A percentile compares a stretch with the other conserved stretches of the same genome.
phyloP scores from a whole-genome alignment of 192 early-diverging fungal genomes.

The Coemansia biformis region DNA sequence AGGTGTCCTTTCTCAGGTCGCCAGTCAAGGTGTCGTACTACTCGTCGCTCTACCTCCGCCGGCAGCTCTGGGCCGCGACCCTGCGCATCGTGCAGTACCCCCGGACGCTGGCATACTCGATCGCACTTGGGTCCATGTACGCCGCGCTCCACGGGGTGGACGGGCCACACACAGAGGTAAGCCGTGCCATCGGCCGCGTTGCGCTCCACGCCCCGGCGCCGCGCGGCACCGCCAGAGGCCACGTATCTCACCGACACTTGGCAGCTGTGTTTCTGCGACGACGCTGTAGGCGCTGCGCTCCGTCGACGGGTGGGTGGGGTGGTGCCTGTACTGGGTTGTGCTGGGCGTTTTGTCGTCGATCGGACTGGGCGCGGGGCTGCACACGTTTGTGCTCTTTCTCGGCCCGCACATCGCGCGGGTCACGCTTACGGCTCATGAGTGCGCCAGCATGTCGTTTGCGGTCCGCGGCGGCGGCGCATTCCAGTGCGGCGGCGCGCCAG shows the following conservation, averaged over 20 bases:
- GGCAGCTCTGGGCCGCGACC: slow-evolving; percentile 12
- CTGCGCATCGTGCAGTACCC: slow-evolving; percentile 37
- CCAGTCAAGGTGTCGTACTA: slow-evolving; percentile 50
- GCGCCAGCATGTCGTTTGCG: slow-evolving; percentile 67
- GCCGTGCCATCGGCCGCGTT: neutral
- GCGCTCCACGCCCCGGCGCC: too few relatives aligned
- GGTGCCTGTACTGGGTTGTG: slow-evolving; percentile 86
- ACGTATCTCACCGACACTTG: neutral
- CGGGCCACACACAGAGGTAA: slow-evolving; percentile 32
- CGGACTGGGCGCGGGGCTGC: slow-evolving; percentile 88
- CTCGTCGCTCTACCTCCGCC: slow-evolving; percentile 34
- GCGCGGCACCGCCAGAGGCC: too few relatives aligned
- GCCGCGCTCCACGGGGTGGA: slow-evolving; percentile 34
- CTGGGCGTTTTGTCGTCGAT: slow-evolving; percentile 87
- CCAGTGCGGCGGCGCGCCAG: slow-evolving; percentile 17
- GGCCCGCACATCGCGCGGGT: slow-evolving; percentile 88
- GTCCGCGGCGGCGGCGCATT: slow-evolving; percentile 62
- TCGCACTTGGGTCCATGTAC: slow-evolving; percentile 25
- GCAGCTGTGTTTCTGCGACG: neutral
- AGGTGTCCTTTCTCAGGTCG: slow-evolving; percentile 34
- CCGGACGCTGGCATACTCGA: slow-evolving; percentile 28
- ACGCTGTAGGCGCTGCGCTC: slow-evolving; percentile 11
- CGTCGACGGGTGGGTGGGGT: slow-evolving; percentile 60
- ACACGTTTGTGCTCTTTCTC: slow-evolving; percentile 92
- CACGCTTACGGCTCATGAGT: slow-evolving; percentile 83